Conservation (phyloP, 169 alveolate genomes). For the Miamiensis avidus region DNA sequence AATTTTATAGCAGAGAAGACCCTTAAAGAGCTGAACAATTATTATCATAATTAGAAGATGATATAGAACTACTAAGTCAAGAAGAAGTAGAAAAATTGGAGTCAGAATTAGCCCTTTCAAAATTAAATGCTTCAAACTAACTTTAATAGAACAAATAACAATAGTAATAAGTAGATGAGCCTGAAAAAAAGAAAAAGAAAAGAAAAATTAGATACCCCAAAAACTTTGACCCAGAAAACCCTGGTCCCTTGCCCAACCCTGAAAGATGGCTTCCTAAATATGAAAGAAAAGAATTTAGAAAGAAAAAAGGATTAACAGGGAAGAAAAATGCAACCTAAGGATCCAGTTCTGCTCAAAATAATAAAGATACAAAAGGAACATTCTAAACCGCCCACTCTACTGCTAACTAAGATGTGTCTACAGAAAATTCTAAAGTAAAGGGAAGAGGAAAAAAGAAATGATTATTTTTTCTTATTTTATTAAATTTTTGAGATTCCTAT, state of each 20-base stretch:
- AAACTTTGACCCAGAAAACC: constrained; percentile 71
- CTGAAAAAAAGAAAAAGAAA: constrained; percentile 50
- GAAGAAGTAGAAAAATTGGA: constrained; percentile 4
- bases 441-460: neutral
- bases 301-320: constrained; percentile 20
- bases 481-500: too few relatives aligned
- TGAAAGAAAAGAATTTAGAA: constrained; percentile 71
- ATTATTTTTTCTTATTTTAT: too few relatives aligned
- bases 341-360: neutral
- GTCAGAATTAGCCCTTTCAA: constrained; percentile 19
- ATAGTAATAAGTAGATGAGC: constrained; percentile 21
- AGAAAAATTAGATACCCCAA: constrained; percentile 73
- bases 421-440: neutral
- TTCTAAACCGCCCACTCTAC: neutral
- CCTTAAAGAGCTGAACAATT: constrained; percentile 3
- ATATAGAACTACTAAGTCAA: neutral
- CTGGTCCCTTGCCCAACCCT: constrained; percentile 78
- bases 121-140: constrained; percentile 2
- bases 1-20: constrained; percentile 8
- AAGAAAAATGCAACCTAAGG: neutral
- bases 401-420: neutral
- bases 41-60: neutral
- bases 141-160: constrained; percentile 20
- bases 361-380: neutral
- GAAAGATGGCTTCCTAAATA: constrained; percentile 85